Evolutionary conservation across 169 alveolate species (phyloP).

Genomic region (Eimeria sp.): DNA sequence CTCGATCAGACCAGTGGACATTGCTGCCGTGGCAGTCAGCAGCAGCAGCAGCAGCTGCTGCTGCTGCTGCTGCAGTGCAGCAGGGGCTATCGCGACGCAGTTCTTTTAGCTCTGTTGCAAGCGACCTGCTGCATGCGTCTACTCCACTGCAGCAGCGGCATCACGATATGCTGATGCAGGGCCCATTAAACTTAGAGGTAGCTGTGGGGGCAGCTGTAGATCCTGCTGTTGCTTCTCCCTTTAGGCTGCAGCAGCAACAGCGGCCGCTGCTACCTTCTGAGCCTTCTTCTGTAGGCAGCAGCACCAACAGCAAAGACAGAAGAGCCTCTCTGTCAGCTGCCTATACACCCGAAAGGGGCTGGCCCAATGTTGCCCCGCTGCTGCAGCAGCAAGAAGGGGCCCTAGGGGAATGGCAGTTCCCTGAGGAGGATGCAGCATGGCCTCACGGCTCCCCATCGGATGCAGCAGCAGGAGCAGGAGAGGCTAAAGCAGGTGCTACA

Average conservation of each 20-base stretch:
- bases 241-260: constrained; percentile 53
- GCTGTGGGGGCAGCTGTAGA: constrained; percentile 77
- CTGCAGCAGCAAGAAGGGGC: constrained; percentile 48
- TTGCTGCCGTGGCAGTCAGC: constrained; percentile 62
- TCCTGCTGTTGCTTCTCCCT: constrained; percentile 74
- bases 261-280: neutral
- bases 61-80: constrained; percentile 47
- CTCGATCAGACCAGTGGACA: neutral
- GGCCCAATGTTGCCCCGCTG: neutral
- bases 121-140: constrained; percentile 22
- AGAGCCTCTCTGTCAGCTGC: neutral
- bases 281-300: constrained; percentile 3
- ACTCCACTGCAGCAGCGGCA: constrained; percentile 28
- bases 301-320: constrained; percentile 13
- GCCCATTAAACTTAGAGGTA: constrained; percentile 9
- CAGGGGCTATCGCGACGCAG: constrained; percentile 31
- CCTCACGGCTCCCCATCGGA: neutral
- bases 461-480: constrained; percentile 32
- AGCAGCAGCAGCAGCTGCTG: constrained; percentile 44
- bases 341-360: constrained; percentile 10
- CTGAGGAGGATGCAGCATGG: constrained; percentile 46
- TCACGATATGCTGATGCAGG: constrained; percentile 20
- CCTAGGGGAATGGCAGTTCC: constrained; percentile 42
- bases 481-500: neutral
- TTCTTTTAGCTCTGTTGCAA: constrained; percentile 43